Percentiles rank a stretch among this genome's conserved stretches.
Evolutionary conservation across 352 stramenopile species (phyloP).

Genomic region (Globisporangium cederbergense): DNA sequence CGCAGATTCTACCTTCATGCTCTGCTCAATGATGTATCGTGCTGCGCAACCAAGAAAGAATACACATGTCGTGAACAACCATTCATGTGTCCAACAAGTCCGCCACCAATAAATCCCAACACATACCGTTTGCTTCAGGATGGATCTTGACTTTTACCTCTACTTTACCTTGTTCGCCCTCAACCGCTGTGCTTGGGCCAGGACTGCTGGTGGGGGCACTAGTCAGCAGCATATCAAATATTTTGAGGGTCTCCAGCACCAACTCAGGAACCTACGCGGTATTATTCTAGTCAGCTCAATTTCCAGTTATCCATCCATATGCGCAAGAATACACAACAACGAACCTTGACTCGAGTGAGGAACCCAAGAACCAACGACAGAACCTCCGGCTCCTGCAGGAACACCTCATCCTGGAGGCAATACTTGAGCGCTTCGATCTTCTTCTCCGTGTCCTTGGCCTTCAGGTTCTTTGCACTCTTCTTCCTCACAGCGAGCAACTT

Average conservation of each 20-base stretch:
- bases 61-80: too few relatives aligned
- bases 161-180: not conserved
- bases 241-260: conserved; percentile 30
- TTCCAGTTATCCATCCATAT: not conserved
- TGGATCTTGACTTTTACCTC: conserved; percentile 20
- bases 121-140: conserved; percentile 39
- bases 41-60: conserved; percentile 19
- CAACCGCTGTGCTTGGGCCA: not conserved
- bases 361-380: conserved; percentile 46
- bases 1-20: conserved; percentile 16
- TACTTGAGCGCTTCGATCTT: conserved; percentile 56
- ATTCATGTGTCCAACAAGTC: not conserved
- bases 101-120: not conserved
- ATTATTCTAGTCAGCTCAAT: not conserved
- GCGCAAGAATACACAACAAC: not conserved
- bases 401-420: conserved; percentile 46
- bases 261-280: conserved; percentile 27
- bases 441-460: conserved; percentile 61
- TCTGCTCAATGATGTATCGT: conserved; percentile 39
- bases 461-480: conserved; percentile 58
- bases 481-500: conserved; percentile 42
- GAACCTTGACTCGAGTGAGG: conserved; percentile 51
- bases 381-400: conserved; percentile 60
- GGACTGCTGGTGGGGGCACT: not conserved
- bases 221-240: conserved; percentile 29